Conservation (phyloP, 164 flowering plant genomes). For the Houttuynia cordata region DNA sequence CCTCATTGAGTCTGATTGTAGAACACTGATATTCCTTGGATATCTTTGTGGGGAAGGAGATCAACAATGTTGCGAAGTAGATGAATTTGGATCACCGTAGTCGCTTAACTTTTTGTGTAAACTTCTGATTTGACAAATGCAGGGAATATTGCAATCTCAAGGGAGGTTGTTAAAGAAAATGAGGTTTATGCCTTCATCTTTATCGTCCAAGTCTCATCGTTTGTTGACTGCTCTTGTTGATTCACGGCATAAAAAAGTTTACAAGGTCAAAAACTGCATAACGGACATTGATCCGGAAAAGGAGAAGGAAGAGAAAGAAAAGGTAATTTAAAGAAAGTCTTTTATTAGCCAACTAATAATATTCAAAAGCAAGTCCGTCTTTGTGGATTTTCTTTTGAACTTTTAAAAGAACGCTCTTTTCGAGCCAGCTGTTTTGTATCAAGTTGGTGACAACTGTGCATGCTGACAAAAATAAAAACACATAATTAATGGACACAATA, state of each 20-base stretch:
- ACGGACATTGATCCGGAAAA: constrained; percentile 97
- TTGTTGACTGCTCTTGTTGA: constrained; percentile 93
- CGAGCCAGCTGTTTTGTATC: too few species aligned
- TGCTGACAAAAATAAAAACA: too few species aligned
- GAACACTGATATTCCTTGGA: background rate
- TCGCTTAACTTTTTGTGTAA: background rate
- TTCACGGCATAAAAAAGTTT: constrained; percentile 89
- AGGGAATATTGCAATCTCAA: constrained; percentile 97
- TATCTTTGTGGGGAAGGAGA: background rate
- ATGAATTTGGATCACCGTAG: background rate
- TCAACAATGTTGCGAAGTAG: too few species aligned
- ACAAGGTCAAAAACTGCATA: constrained; percentile 85
- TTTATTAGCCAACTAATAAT: background rate
- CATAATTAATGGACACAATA: too few species aligned
- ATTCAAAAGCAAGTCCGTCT: background rate
- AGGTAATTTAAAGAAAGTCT: constrained; percentile 30
- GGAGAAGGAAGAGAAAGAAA: constrained; percentile 94
- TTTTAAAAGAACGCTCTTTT: too few species aligned
- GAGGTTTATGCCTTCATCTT: constrained; percentile 97
- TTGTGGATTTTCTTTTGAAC: background rate
- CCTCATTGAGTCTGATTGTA: too few species aligned
- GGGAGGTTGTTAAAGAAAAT: constrained; percentile 80
- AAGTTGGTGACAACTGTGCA: too few species aligned
- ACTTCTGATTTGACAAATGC: constrained; percentile 8
- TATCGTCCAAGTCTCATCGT: constrained; percentile 88